phyloP scores from a whole-genome alignment of 2,329 filamentous ascomycete species.

The Calonectria crousiana region DNA sequence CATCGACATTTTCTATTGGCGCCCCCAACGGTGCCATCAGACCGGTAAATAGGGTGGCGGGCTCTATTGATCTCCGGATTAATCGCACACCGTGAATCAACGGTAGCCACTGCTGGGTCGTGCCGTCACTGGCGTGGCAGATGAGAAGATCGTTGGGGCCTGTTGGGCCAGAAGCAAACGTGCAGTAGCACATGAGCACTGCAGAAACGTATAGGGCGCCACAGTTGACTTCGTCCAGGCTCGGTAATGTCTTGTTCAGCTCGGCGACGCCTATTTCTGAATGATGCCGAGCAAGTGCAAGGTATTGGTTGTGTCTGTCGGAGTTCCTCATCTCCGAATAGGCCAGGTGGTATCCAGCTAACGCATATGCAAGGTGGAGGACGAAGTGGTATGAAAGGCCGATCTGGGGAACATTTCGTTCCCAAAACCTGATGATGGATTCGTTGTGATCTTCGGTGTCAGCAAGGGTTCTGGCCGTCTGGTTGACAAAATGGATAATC shows the following conservation, averaged over 20 bases:
- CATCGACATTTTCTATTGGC: constrained; percentile 26
- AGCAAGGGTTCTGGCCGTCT: constrained; percentile 41
- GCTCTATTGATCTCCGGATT: constrained; percentile 42
- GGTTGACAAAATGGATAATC: constrained; percentile 44
- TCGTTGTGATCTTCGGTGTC: constrained; percentile 31
- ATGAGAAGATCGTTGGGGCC: constrained; percentile 45
- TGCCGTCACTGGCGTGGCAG: constrained; percentile 38
- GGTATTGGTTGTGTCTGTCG: constrained; percentile 34
- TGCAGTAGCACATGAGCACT: constrained; percentile 45
- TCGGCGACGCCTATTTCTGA: constrained; percentile 42
- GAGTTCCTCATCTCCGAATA: constrained; percentile 35
- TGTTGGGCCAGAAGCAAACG: constrained; percentile 47
- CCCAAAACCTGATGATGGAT: constrained; percentile 43
- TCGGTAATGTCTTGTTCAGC: constrained; percentile 39
- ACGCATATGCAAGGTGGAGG: constrained; percentile 45
- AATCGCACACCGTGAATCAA: constrained; percentile 43
- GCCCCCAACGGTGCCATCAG: constrained; percentile 41
- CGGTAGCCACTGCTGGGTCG: constrained; percentile 41
- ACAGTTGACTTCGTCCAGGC: constrained; percentile 44
- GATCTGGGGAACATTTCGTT: constrained; percentile 44
- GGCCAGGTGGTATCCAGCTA: constrained; percentile 44
- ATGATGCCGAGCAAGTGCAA: constrained; percentile 41
- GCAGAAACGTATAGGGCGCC: constrained; percentile 46
- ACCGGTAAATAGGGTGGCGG: constrained; percentile 43
- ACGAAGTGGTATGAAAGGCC: constrained; percentile 45